These are phyloP conservation scores for Prototheca wickerhamii DNA, from an alignment of 163 green algal genomes.

Conservation along the genomic window DNA sequence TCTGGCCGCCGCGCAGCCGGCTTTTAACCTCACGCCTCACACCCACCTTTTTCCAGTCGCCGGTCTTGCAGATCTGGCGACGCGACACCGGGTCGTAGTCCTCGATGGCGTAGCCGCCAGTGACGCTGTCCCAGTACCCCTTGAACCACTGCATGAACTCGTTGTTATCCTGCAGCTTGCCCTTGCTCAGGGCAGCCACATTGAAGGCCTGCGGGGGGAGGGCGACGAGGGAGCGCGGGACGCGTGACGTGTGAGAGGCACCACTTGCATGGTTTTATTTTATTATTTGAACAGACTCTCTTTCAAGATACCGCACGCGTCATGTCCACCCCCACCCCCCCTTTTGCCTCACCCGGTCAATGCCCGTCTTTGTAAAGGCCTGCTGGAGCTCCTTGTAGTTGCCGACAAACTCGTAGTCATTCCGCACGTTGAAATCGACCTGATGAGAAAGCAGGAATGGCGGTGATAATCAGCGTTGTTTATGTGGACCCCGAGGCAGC, in stretches of 20 bases:
- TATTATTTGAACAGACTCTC: no score
- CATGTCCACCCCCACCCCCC: neutral
- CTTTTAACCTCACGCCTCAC: neutral
- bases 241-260: no score
- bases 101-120: conserved; percentile 37
- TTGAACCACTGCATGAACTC: conserved; percentile 97
- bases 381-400: conserved; percentile 99
- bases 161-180: conserved; percentile 92
- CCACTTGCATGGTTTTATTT: no score
- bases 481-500: no score
- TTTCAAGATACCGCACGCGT: no score
- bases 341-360: conserved; percentile 65
- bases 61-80: conserved; percentile 49
- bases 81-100: conserved; percentile 59
- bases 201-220: conserved; percentile 67
- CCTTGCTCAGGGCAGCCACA: conserved; percentile 90
- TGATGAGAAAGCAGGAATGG: conserved; percentile 17
- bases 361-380: conserved; percentile 85
- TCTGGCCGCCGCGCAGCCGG: neutral
- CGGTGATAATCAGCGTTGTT: neutral
- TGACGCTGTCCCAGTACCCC: conserved; percentile 67
- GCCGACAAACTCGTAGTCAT: conserved; percentile 88
- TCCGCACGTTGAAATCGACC: conserved; percentile 95
- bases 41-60: conserved; percentile 40
- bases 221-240: neutral